These are phyloP conservation scores for Mycena crocata DNA, from an alignment of 768 basidiomycete species.

Conservation along the genomic window DNA sequence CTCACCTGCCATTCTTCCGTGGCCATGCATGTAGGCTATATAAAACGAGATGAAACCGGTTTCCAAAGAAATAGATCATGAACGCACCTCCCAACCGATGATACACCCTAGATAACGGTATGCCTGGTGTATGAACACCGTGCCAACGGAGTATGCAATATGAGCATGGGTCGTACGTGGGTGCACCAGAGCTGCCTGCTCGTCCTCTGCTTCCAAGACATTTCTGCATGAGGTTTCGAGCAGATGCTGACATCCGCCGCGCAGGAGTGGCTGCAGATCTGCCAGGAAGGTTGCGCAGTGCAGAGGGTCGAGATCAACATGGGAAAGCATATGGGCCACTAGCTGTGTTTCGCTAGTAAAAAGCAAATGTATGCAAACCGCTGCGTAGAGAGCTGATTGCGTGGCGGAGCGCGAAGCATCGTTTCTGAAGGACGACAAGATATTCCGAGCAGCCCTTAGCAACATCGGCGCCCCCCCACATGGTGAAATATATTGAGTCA, in stretches of 20 bases:
- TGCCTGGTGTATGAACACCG: slow-evolving; percentile 55
- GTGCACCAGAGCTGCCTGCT: slow-evolving; percentile 39
- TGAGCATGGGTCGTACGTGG: slow-evolving; percentile 33
- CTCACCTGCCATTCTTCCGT: slow-evolving; percentile 51
- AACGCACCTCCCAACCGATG: slow-evolving; percentile 61
- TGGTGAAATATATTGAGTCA: slow-evolving; percentile 41
- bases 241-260: slow-evolving; percentile 33
- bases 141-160: slow-evolving; percentile 61
- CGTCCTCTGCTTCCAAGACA: slow-evolving; percentile 45
- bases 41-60: slow-evolving; percentile 1
- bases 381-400: slow-evolving; percentile 48
- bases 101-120: slow-evolving; percentile 58
- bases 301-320: slow-evolving; percentile 51
- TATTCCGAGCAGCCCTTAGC: slow-evolving; percentile 51
- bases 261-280: slow-evolving; percentile 49
- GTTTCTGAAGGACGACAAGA: slow-evolving; percentile 45
- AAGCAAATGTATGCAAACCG: slow-evolving; percentile 51
- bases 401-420: slow-evolving; percentile 28
- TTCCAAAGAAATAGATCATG: slow-evolving; percentile 10
- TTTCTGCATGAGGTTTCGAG: slow-evolving; percentile 46
- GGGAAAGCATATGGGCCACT: slow-evolving; percentile 46
- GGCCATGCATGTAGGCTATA: slow-evolving; percentile 30
- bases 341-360: slow-evolving; percentile 47
- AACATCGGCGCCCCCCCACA: slow-evolving; percentile 51
- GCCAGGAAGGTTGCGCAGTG: slow-evolving; percentile 56